Evolutionary conservation across 129 eudicot species (phyloP).

Genomic region (Flaveria sonorensis): DNA sequence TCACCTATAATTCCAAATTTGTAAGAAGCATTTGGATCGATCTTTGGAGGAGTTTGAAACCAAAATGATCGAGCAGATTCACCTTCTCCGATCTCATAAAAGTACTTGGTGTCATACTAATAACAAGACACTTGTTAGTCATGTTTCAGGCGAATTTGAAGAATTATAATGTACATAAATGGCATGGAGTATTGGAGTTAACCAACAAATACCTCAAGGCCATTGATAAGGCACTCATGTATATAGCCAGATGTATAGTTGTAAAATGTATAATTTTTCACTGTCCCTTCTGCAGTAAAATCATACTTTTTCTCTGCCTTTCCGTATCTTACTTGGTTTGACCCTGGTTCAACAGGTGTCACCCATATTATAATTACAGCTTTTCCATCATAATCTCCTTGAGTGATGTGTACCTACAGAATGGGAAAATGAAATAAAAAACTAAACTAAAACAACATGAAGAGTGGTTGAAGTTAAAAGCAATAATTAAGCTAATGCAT

Average conservation of each 20-base stretch:
- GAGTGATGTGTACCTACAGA: constrained; percentile 87
- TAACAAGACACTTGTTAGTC: constrained; percentile 5
- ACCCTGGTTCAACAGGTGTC: constrained; percentile 82
- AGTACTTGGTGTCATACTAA: constrained; percentile 80
- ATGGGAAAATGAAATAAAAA: constrained; percentile 2
- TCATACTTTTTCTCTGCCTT: constrained; percentile 67
- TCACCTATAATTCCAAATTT: constrained; percentile 91
- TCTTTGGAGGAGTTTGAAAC: constrained; percentile 88
- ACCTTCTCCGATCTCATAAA: constrained; percentile 77
- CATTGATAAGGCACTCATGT: constrained; percentile 65
- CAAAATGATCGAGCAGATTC: constrained; percentile 75
- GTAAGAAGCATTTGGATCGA: constrained; percentile 77
- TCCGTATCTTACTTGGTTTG: constrained; percentile 74
- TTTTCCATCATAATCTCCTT: constrained; percentile 97
- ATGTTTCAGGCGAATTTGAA: background rate
- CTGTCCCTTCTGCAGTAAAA: constrained; percentile 59
- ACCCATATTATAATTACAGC: constrained; percentile 90
- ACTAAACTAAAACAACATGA: background rate
- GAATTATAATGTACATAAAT: background rate
- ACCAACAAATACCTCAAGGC: constrained; percentile 67
- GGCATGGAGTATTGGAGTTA: background rate
- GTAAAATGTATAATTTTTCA: constrained; percentile 72
- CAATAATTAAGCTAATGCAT: background rate
- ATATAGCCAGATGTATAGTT: constrained; percentile 82
- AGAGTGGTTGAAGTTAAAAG: background rate